Evolutionary conservation across 805 yeast genomes (phyloP).

Genomic region (Saccharomycopsis fodiens): DNA sequence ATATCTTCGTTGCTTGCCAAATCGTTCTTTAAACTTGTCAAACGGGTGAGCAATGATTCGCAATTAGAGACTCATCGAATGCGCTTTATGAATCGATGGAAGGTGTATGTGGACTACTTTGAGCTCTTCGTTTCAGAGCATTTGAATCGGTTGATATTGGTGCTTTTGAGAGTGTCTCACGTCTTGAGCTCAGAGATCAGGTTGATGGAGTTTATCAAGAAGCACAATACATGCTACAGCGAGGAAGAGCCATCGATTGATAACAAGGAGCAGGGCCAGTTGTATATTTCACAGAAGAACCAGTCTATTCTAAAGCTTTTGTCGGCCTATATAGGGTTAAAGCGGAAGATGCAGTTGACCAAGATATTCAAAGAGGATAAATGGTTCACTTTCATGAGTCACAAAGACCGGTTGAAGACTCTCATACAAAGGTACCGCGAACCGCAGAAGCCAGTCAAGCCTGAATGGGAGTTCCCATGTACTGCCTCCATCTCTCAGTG

Average conservation of each 20-base stretch:
- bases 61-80: neutral
- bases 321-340: neutral
- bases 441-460: neutral
- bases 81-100: constrained; percentile 5
- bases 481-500: neutral
- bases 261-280: neutral
- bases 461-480: neutral
- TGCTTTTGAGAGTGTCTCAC: neutral
- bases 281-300: neutral
- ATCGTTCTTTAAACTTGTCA: neutral
- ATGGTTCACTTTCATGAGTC: constrained; percentile 4
- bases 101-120: neutral
- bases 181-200: neutral
- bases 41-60: neutral
- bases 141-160: constrained; percentile 3
- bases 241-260: neutral
- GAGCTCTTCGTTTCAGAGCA: constrained; percentile 6
- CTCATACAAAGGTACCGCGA: neutral
- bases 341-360: neutral
- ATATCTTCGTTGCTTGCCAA: neutral
- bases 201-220: constrained; percentile 2
- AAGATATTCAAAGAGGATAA: neutral
- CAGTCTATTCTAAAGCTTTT: neutral
- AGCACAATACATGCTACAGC: neutral
- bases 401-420: neutral